Percentiles rank a stretch among this genome's conserved stretches.
phyloP scores from a whole-genome alignment of 257 asterid species.

The Lycium ferocissimum region DNA sequence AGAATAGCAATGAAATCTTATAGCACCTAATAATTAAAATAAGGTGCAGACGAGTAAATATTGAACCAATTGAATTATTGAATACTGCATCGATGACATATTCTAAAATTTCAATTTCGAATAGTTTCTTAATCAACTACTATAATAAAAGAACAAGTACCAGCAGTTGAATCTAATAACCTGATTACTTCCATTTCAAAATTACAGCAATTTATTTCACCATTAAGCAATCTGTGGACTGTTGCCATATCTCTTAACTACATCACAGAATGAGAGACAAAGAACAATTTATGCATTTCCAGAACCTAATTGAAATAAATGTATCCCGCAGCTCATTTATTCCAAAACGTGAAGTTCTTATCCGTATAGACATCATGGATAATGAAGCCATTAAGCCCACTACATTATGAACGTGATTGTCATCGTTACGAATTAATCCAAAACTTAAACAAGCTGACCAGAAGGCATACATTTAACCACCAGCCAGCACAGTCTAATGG shows the following conservation, averaged over 20 bases:
- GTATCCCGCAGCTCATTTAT: slow-evolving; percentile 18
- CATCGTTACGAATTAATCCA: slow-evolving; percentile 6
- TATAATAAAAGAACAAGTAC: no score
- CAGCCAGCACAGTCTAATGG: slow-evolving; percentile 3
- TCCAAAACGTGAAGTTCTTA: not conserved
- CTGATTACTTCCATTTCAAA: not conserved
- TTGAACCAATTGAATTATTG: not conserved
- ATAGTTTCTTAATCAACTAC: no score
- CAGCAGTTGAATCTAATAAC: no score
- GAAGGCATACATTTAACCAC: not conserved
- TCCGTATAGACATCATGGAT: not conserved
- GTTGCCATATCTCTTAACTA: not conserved
- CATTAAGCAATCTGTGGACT: not conserved
- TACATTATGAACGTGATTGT: not conserved
- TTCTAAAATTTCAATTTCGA: no score
- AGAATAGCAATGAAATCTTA: not conserved
- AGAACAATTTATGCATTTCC: slow-evolving; percentile 1
- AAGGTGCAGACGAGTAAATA: no score
- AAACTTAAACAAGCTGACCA: not conserved
- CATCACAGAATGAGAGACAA: not conserved
- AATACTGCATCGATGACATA: not conserved
- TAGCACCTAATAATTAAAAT: no score
- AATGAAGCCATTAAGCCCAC: not conserved
- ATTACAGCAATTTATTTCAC: not conserved
- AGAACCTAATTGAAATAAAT: not conserved